These are phyloP conservation scores for Linderniella brevidens DNA, from an alignment of 257 asterid species.

Conservation along the genomic window DNA sequence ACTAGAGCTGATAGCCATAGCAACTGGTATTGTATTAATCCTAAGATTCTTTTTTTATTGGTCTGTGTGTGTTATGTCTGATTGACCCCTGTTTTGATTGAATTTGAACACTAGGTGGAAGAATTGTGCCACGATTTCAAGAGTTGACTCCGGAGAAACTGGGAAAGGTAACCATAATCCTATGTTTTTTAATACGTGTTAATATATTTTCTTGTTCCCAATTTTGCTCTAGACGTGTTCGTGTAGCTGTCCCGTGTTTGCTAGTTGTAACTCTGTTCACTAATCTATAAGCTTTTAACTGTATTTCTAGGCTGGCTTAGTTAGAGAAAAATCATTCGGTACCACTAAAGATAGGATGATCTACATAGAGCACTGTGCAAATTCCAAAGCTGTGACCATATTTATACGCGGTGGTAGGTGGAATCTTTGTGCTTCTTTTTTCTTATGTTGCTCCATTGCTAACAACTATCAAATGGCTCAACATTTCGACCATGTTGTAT, in stretches of 20 bases:
- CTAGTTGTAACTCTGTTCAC: too few relatives aligned
- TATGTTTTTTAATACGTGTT: too few relatives aligned
- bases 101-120: conserved; percentile 46
- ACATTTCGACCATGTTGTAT: too few relatives aligned
- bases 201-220: too few relatives aligned
- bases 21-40: conserved; percentile 35
- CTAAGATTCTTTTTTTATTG: conserved; percentile 13
- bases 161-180: conserved; percentile 37
- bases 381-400: conserved; percentile 91
- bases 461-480: too few relatives aligned
- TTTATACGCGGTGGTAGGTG: conserved; percentile 94
- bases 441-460: too few relatives aligned
- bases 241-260: too few relatives aligned
- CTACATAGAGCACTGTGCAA: conserved; percentile 95
- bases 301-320: conserved; percentile 74
- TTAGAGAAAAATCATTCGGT: conserved; percentile 86
- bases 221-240: too few relatives aligned
- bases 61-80: conserved; percentile 8
- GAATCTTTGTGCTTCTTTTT: conserved; percentile 2
- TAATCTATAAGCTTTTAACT: not conserved
- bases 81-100: conserved; percentile 4
- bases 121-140: conserved; percentile 98
- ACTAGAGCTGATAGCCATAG: conserved; percentile 88
- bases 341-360: conserved; percentile 96
- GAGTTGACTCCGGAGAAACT: conserved; percentile 83